Evolutionary conservation across 495 filamentous ascomycete genomes (phyloP).

Genomic region (Neurospora sp.): DNA sequence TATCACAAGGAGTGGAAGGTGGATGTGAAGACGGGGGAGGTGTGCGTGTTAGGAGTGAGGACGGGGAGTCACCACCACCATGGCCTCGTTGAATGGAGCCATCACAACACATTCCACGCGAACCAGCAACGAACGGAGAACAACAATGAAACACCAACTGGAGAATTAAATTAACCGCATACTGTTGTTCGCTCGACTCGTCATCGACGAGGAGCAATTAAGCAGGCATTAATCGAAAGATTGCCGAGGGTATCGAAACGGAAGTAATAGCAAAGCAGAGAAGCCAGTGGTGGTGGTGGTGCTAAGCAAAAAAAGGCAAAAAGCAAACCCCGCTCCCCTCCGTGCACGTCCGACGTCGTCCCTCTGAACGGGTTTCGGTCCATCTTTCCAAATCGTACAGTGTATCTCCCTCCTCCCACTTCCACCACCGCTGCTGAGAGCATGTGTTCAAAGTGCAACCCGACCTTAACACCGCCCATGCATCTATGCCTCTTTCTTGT

Average conservation of each 20-base stretch:
- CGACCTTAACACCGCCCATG: neutral
- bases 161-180: neutral
- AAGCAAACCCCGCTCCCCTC: neutral
- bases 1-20: too few relatives aligned
- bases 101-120: too few relatives aligned
- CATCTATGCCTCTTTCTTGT: too few relatives aligned
- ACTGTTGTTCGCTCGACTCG: neutral
- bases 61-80: too few relatives aligned
- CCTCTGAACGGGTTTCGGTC: neutral
- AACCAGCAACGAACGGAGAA: too few relatives aligned
- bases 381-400: neutral
- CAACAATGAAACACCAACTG: neutral
- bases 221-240: neutral
- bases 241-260: neutral
- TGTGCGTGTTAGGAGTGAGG: too few relatives aligned
- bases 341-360: neutral
- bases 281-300: neutral
- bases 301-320: neutral
- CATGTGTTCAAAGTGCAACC: neutral
- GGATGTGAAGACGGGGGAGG: too few relatives aligned
- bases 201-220: neutral
- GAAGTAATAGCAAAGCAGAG: neutral
- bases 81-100: too few relatives aligned
- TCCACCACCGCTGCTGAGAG: neutral
- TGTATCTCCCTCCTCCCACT: neutral